Evolutionary conservation across 139 green algal genomes (phyloP), one percentile per base, ranked within the genome.

Genomic region (Tetradesmus obliquus): DNA sequence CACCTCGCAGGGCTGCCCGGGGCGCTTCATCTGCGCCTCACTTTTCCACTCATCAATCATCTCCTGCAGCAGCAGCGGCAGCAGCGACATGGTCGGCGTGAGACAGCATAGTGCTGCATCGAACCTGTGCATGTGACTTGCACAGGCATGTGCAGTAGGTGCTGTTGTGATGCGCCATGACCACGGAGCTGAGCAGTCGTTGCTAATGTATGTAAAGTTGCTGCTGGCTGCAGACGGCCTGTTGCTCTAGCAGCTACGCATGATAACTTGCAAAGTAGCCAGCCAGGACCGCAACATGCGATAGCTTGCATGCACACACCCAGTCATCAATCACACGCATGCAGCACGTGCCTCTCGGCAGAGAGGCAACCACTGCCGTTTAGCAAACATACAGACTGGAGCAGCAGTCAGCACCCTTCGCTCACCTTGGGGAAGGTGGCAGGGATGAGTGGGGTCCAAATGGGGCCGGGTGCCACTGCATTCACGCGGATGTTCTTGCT

Each of bases 371-470:
- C 32, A 45, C 32, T 45, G 32, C 32, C 32, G 32, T 45, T 45
- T 45, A 45, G 32, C 32, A 45, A 45, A 45, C 32, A 13, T 15
- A 72, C 62, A 72, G 12, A 72, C 62, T 12, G 62, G 62, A 72
- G 62, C 62, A 72, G 62, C 66, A 82, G 3, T 3, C 1, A 55
- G 76, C 54, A 10, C 17, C 10, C 17, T 51, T 2, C 9, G 15
- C 86, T 57, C 53, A 84, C 86, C 86, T 90, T 72, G 1, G 88
- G 89, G 58, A 95, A 94, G 24, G 93, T 96, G 15, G 96, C 87
- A 1, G 94, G 84, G 86, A 97, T 97, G 32, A 97, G 92, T 0
- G 96, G 95, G 6, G 96, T 97, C 96, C 95, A 98, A 69, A 98
- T 96, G 69, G 96, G 96, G 2, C 96, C 96, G 0, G 96, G 93